Evolutionary conservation across 352 stramenopile species (phyloP), one percentile per base, ranked within the genome.

Genomic region (Phytophthora pini): DNA sequence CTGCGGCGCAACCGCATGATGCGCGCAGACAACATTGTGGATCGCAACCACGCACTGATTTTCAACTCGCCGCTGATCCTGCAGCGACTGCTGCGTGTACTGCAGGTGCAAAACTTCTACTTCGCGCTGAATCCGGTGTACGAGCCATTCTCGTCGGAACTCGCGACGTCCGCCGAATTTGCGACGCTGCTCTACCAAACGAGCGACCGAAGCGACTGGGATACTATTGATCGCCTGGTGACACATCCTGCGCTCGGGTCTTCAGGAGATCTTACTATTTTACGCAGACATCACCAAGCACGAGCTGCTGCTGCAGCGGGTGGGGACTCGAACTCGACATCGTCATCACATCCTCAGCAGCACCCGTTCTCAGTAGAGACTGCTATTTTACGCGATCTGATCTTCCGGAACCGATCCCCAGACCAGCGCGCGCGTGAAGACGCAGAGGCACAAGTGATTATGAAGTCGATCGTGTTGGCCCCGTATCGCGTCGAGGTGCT

Each of bases 401-500:
- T 93, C 38, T 89, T 93, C 48, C 80, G 84, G 4, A 88, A 84
- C 17, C 68, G 82, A 38, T 72, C 78, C 1, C 74, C 77, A 24
- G 70, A 84, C 15, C 72, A 88, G 57, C 82, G 81, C 1, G 72
- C 68, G 5, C 66, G 71, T n/a, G 85, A 93, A 68, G 81, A 93
- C 48, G 70, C 80, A 1, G 83, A 93, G 55, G 83, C 81, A 0
- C 80, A 91, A 47, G 77, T 98, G 17, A 87, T 98, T 32, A 97
- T 98, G 79, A 97, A 98, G 67, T 94, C 89, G 12, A 91, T 98
- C 41, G 76, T 97, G n/a, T 57, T 98, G 13, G 88, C 88, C 3
- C 91, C 91, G 20, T 98, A 97, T 63, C 93, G 98, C 45, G 95
- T 99, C 0, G 96, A 99, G 72, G 90, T 99, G 56, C 80, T 99